Conservation (phyloP, 2,329 filamentous ascomycete genomes). For the Exophiala sp. region DNA sequence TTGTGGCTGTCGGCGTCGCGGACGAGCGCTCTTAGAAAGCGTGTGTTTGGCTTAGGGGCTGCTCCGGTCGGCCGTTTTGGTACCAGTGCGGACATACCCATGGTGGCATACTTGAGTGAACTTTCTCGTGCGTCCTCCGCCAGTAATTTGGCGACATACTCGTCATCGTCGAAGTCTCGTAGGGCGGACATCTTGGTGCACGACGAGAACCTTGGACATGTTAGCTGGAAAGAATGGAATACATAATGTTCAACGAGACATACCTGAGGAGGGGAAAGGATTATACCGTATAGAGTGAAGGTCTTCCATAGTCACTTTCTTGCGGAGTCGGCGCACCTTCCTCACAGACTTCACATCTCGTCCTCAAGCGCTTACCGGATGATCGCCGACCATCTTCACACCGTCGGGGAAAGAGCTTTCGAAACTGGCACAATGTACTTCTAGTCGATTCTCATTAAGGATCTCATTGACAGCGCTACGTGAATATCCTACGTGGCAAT, state of each 20-base stretch:
- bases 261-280: too few species aligned
- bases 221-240: neutral
- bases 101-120: slow-evolving; percentile 68
- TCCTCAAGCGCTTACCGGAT: too few species aligned
- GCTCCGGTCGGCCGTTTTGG: slow-evolving; percentile 59
- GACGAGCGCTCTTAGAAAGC: slow-evolving; percentile 84
- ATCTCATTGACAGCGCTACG: too few species aligned
- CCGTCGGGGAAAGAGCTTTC: too few species aligned
- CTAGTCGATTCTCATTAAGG: too few species aligned
- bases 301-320: too few species aligned
- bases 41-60: slow-evolving; percentile 82
- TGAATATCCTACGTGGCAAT: slow-evolving; percentile 13
- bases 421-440: too few species aligned
- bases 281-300: too few species aligned
- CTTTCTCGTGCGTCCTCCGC: slow-evolving; percentile 73
- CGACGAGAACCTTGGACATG: neutral
- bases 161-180: slow-evolving; percentile 51
- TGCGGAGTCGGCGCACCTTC: too few species aligned
- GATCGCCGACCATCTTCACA: too few species aligned
- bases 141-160: slow-evolving; percentile 76
- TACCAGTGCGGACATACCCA: slow-evolving; percentile 68
- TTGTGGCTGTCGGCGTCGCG: slow-evolving; percentile 87
- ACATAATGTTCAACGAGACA: too few species aligned
- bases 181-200: slow-evolving; percentile 15
- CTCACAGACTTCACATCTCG: too few species aligned